Percentiles rank a stretch among this genome's conserved stretches.
These are phyloP conservation scores for Lactuca sativa DNA, from an alignment of 129 eudicot species.

Conservation along the genomic window DNA sequence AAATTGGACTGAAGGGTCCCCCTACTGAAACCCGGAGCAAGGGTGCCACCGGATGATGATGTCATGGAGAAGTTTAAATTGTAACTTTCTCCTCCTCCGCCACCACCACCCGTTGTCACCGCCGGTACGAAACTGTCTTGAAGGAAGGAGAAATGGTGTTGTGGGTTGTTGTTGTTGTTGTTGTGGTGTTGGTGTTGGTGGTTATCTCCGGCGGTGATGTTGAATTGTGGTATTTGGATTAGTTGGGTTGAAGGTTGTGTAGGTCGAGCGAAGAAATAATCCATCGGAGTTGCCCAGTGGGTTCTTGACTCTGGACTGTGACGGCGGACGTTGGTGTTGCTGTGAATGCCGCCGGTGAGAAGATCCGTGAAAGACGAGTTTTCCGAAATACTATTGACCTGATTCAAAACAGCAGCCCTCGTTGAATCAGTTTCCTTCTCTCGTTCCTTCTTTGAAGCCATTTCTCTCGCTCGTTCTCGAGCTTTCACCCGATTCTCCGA, in stretches of 20 bases:
- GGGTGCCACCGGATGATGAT: constrained; percentile 37
- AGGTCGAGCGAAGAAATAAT: constrained; percentile 42
- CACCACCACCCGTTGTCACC: constrained; percentile 37
- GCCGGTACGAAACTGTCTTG: constrained; percentile 58
- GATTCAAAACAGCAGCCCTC: constrained; percentile 20
- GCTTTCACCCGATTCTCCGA: constrained; percentile 74
- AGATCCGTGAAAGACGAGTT: constrained; percentile 82
- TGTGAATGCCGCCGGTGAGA: constrained; percentile 48
- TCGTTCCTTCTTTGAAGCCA: constrained; percentile 64
- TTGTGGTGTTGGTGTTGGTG: constrained; percentile 40
- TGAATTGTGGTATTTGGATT: constrained; percentile 41
- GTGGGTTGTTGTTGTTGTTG: constrained; percentile 35
- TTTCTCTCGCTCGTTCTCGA: constrained; percentile 70
- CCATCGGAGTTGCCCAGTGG: constrained; percentile 66
- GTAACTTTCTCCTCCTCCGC: constrained; percentile 46
- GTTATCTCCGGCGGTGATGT: constrained; percentile 35
- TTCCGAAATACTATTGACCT: constrained; percentile 44
- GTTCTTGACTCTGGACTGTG: constrained; percentile 36
- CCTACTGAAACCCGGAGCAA: constrained; percentile 80
- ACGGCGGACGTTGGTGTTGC: constrained; percentile 18
- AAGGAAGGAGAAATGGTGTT: constrained; percentile 65
- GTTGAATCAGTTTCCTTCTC: constrained; percentile 48
- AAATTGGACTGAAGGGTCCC: constrained; percentile 99
- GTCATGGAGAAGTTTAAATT: constrained; percentile 63
- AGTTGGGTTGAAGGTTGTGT: constrained; percentile 24